Base-by-base conservation (phyloP, 2,329 filamentous ascomycete genomes). In the Penicillium carneum region DNA sequence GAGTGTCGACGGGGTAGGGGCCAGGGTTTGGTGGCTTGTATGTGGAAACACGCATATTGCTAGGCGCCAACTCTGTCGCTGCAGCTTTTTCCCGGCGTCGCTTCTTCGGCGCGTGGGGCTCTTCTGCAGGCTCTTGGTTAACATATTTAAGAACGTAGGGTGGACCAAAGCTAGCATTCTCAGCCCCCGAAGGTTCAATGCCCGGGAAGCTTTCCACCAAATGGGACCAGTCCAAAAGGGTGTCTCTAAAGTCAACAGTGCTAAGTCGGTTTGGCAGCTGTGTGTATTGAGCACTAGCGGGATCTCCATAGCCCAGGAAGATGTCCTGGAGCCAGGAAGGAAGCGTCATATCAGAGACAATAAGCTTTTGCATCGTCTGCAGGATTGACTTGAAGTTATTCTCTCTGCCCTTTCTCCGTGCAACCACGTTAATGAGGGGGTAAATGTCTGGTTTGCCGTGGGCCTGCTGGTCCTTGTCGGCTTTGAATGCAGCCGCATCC, bases 311-410 rank as follows among this genome's bases (percentile, higher is more conserved):
- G 3, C 95, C 95, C n/a, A 99, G 82, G 76, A 98, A 99, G 10
- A 98, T 94, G 68, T 98, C 95, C 71, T 97, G 92, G 45, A 99
- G 83, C 95, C 95, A 99, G 2, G 89, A 86, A 14, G 95, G 93
- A 56, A 98, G 84, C 7, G 91, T 90, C 20, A 94, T 88, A 69
- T 96, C 91, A 0, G 93, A 93, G 36, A 96, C 83, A 1, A 92
- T 90, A 33, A 99, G 84, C 65, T 87, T 91, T 72, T 90, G 91
- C 73, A 99, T 96, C 1, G 93, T 97, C 71, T 97, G 91, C 38
- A 99, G 83, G 10, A 99, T 89, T 10, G 93, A 88, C 73, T 92
- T 96, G 83, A 99, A 99, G 77, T 99, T 99, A 80, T 99, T 99
- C 77, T 99, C 95, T 62, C 93, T 85, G 31, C 91, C 89, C 74